Evolutionary conservation across 2,329 filamentous ascomycete genomes (phyloP), one percentile per base, ranked within the genome.

Genomic region (Stemphylium beticola): DNA sequence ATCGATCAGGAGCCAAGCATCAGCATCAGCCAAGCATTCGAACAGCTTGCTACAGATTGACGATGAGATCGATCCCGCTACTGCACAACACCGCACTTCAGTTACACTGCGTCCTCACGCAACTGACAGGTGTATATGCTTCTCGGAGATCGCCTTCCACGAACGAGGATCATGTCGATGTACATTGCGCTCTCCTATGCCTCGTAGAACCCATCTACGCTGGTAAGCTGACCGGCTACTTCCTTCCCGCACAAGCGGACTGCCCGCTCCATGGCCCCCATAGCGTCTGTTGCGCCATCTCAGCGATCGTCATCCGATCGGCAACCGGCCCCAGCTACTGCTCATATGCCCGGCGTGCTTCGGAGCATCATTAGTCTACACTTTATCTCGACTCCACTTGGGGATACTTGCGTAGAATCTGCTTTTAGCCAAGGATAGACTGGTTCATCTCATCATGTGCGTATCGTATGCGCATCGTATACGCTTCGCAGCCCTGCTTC

Each of bases 211-310:
- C 12, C 14, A 37, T 22, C 26, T 44, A 44, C 33, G 26, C 33
- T 49, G 48, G 33, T 17, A 33, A 33, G 32, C 11, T 24, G 37
- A 32, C 37, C 36, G 41, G 22, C 45, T 18, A 29, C 32, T 34
- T 55, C 24, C 38, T 51, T 55, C 48, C 48, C 41, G 48, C 42
- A 40, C 42, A 42, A 20, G 24, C 53, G 42, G 39, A 42, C 29
- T 34, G 29, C 42, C 37, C 48, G 48, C 37, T 32, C 18, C 41
- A 42, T 32, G 37, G 38, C 22, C 36, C 38, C 11, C 47, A 52
- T 52, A 43, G 41, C 53, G 42, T 42, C 39, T 49, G 15, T 52
- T 47, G 53, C 53, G 53, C 53, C 47, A 52, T 55, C 22, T 18
- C 33, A 46, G 18, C 41, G 20, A 55, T 52, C 52, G 29, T 36